Percentiles rank a stretch among this genome's conserved stretches.
These are phyloP conservation scores for Endothia cerciana DNA, from an alignment of 2,329 filamentous ascomycete species.

Conservation along the genomic window DNA sequence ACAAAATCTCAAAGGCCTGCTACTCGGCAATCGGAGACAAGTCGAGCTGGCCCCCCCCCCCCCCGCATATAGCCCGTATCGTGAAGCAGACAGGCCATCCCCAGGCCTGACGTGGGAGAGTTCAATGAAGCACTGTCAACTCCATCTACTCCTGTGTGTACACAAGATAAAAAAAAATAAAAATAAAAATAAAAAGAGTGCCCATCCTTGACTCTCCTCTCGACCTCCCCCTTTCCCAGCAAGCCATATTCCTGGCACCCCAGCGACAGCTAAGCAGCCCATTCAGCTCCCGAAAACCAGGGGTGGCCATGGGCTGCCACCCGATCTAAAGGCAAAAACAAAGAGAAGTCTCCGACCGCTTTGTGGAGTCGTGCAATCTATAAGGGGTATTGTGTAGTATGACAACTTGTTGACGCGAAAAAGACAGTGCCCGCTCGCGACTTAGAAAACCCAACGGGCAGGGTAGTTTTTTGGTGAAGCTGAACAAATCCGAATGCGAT, in stretches of 20 bases:
- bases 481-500: constrained; percentile 27
- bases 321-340: constrained; percentile 15
- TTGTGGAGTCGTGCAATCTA: constrained; percentile 27
- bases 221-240: neutral
- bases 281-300: neutral
- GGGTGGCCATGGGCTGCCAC: neutral
- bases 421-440: constrained; percentile 17
- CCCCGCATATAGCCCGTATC: neutral
- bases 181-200: constrained; percentile 4
- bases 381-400: constrained; percentile 30
- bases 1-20: neutral
- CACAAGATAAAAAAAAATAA: constrained; percentile 29
- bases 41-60: neutral
- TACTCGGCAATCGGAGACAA: neutral
- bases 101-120: neutral
- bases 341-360: constrained; percentile 13
- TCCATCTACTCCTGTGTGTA: neutral
- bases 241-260: neutral
- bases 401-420: constrained; percentile 25
- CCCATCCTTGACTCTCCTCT: neutral
- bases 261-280: neutral
- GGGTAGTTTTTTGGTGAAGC: constrained; percentile 22
- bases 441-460: constrained; percentile 7
- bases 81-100: constrained; percentile 1
- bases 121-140: constrained; percentile 9